Evolutionary conservation across 1,284 basidiomycete species (phyloP).

Genomic region (Papiliotrema flavescens): DNA sequence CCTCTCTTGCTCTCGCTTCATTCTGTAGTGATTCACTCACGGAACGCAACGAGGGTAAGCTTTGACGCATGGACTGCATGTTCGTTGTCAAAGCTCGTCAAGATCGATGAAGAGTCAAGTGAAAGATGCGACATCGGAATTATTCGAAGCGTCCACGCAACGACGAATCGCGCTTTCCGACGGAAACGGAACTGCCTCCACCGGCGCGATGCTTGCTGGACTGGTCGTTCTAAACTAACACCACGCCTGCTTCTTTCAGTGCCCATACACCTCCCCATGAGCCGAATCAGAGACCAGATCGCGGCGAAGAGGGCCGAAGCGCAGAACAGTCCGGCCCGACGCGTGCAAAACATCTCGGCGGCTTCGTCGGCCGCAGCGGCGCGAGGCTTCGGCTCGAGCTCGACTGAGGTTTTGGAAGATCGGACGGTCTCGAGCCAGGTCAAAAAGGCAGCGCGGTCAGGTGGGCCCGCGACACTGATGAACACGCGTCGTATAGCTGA

Average conservation of each 20-base stretch:
- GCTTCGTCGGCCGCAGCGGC: background rate
- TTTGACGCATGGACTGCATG: background rate
- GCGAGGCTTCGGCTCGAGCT: background rate
- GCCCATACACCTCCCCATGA: background rate
- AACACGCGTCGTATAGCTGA: background rate
- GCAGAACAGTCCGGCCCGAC: background rate
- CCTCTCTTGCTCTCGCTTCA: background rate
- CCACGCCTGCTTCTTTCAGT: background rate
- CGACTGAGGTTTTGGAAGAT: slow-evolving; percentile 27
- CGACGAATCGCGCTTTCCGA: background rate
- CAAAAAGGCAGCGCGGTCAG: slow-evolving; percentile 29
- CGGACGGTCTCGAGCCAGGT: slow-evolving; percentile 30
- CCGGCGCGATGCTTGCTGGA: background rate
- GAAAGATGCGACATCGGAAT: background rate
- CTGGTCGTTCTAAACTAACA: background rate
- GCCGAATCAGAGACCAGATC: slow-evolving; percentile 2
- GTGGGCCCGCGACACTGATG: slow-evolving; percentile 18
- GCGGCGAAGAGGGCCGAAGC: slow-evolving; percentile 3
- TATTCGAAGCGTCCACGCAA: background rate
- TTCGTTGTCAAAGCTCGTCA: background rate
- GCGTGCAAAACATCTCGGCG: background rate
- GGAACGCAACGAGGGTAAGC: background rate
- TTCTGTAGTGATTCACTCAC: no score
- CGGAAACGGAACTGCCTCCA: background rate
- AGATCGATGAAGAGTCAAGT: background rate